phyloP scores from a whole-genome alignment of 306 rosid species.

The Fragaria nilgerrensis region DNA sequence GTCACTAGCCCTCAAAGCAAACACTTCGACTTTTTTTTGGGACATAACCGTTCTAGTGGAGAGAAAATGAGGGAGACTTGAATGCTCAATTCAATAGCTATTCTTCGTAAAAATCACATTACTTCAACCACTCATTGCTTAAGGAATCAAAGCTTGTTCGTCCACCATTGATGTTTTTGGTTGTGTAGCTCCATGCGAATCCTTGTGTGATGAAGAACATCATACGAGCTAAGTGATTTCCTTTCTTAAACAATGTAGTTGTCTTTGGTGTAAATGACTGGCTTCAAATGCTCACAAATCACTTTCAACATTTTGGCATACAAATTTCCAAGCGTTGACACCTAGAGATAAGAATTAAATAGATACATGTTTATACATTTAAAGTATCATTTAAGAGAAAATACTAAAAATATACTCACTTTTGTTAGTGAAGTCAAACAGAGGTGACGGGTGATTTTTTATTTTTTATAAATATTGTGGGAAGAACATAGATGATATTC shows the following conservation, averaged over 20 bases:
- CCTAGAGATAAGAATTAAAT: not conserved
- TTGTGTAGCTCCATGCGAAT: not conserved
- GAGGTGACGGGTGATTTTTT: not conserved
- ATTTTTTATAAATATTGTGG: not conserved
- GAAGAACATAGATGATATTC: not conserved
- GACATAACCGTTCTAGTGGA: not conserved
- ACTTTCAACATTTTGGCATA: not conserved
- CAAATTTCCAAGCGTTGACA: not conserved
- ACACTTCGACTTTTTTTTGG: not conserved
- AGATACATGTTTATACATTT: not conserved
- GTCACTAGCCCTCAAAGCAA: not conserved
- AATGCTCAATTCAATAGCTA: not conserved
- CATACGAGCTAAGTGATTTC: not conserved
- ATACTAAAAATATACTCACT: not conserved
- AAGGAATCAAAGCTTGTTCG: not conserved
- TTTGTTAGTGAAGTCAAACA: not conserved
- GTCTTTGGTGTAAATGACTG: not conserved
- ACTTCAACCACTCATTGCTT: not conserved
- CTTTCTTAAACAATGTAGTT: not conserved
- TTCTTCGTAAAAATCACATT: not conserved
- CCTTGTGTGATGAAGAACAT: constrained; percentile 3
- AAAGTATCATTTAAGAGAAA: not conserved
- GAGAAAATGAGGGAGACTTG: not conserved
- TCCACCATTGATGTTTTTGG: not conserved
- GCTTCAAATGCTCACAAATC: not conserved